Evolutionary conservation across 768 basidiomycete genomes (phyloP), one percentile per base, ranked within the genome.

Genomic region (Coprinopsis cinerea): DNA sequence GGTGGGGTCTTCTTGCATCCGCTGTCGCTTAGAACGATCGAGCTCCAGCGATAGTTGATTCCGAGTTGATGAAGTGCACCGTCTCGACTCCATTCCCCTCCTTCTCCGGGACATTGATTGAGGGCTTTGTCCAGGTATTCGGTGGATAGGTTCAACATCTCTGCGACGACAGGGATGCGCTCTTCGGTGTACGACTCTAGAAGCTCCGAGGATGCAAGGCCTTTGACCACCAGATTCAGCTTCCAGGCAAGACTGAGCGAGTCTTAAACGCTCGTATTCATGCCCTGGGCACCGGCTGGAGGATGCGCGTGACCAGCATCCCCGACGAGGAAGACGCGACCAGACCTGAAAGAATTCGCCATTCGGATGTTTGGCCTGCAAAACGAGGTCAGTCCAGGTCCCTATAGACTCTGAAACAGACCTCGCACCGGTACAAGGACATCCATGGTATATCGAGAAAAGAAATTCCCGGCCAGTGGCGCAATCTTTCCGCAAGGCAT

Each of bases 21-120:
- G 14, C 61, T 56, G n/a, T 69, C 69, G 45, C 79, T 77, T 15
- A 74, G 20, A 1, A 79, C 64, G 17, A 78, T 65, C 0, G 71
- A 55, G 56, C 78, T 79, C 60, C 70, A 68, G 6, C 79, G 68
- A 55, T 74, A 80, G 58, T 80, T 80, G 40, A 79, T 64, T 6
- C 74, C 76, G 32, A 78, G 68, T 59, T 75, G 73, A 14, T 32
- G 15, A 32, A 15, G 15, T 32, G 15, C 30, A n/a, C n/a, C n/a
- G n/a, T n/a, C n/a, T n/a, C n/a, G n/a, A n/a, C n/a, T n/a, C n/a
- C n/a, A n/a, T n/a, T n/a, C n/a, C n/a, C n/a, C n/a, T n/a, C n/a
- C n/a, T n/a, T 32, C 15, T 32, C 30, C 30, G 30, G 9, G 9
- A 32, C 15, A 7, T 7, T 15, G 30, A 15, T 15, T 15, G 30